Evolutionary conservation across 495 filamentous ascomycete species (phyloP).

Genomic region (Penicillium coprophilum): DNA sequence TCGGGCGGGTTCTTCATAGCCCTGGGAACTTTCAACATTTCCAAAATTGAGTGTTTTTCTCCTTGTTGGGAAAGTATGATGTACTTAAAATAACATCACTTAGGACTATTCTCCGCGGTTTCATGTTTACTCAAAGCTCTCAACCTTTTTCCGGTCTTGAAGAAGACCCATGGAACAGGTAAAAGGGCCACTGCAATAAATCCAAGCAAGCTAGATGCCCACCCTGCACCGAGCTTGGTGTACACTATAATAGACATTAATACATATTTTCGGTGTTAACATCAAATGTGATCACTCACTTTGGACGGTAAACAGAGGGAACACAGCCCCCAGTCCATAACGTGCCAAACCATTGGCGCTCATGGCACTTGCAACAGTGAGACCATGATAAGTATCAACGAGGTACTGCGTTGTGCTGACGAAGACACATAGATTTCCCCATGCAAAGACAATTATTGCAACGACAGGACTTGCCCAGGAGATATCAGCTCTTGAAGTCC

Average conservation of each 20-base stretch:
- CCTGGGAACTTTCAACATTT: too few relatives aligned
- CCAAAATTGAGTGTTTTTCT: too few relatives aligned
- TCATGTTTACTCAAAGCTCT: conserved; percentile 21
- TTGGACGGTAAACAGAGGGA: conserved; percentile 63
- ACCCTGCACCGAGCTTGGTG: conserved; percentile 51
- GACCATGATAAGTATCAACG: conserved; percentile 55
- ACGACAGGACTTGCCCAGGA: conserved; percentile 46
- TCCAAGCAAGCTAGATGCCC: conserved; percentile 59
- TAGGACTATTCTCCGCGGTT: neutral
- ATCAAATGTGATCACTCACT: conserved; percentile 42
- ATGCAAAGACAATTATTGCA: conserved; percentile 63
- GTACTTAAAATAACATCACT: neutral
- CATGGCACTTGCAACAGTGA: conserved; percentile 27
- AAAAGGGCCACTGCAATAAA: conserved; percentile 56
- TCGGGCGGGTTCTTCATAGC: too few relatives aligned
- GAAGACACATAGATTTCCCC: conserved; percentile 63
- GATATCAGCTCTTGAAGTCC: conserved; percentile 37
- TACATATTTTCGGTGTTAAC: neutral
- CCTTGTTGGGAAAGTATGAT: too few relatives aligned
- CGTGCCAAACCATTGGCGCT: conserved; percentile 58
- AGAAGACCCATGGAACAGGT: conserved; percentile 51
- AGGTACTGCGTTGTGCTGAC: conserved; percentile 49
- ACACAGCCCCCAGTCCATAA: conserved; percentile 60
- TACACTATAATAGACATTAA: conserved; percentile 48
- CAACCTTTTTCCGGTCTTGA: conserved; percentile 15